Base-by-base conservation (phyloP, 1,139 yeast genomes). In the Taphrina betulina region DNA sequence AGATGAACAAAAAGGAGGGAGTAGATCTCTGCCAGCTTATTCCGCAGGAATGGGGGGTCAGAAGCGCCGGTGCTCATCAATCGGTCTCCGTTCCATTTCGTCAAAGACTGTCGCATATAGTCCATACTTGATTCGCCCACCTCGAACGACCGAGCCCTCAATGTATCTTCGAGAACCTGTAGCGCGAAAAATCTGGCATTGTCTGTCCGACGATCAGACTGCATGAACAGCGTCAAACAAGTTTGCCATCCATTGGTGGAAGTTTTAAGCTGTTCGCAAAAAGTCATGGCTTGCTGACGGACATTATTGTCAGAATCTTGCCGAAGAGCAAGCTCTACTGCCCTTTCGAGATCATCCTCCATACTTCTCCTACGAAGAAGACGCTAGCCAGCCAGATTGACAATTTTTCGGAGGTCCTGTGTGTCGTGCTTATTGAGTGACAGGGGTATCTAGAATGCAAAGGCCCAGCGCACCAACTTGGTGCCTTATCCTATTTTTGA, bases 261-360 rank as follows among this genome's bases (percentile, higher is more conserved):
- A 28, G 80, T 71, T 66, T 88, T 88, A 65, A 89, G 77, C 62
- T 83, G 84, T 62, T 81, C 80, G 65, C 92, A 80, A 68, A 82
- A 90, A 43, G 82, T 83, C 62, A 86, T 76, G 28, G 98, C 98
- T 75, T 72, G 43, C 5, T 54, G 43, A 17, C 40, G 51, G 58
- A 90, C 73, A 44, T 70, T 72, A 23, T 77, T 73, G 68, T 87
- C 94, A 20, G 85, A 79, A n/a, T 83, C 75, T 46, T 87, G 86
- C 67, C 83, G 82, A 61, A 88, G 80, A 35, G 96, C 97, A 62
- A 90, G 83, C 63, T 82, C 84, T 57, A 92, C 95, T 48, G 96
- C 98, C 74, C 89, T 95, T 70, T 81, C 90, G 67, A 92, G 85
- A 75, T 89, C 95, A 64, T 80, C 79, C 64, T 86, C 89, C 94